phyloP scores from a whole-genome alignment of 768 basidiomycete species.

The Hericium erinaceus region DNA sequence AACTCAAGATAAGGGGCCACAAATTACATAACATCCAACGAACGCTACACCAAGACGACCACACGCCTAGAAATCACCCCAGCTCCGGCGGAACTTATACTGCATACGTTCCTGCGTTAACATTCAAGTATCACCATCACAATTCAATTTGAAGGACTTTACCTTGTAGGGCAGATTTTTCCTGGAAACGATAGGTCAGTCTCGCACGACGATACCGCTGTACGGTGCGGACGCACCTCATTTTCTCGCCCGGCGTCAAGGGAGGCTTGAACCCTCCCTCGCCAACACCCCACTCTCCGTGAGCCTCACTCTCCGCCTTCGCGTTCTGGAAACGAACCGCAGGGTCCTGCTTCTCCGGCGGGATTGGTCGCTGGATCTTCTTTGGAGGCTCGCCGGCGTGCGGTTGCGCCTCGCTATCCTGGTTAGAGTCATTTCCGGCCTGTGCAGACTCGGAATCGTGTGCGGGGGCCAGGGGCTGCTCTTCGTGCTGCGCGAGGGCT shows the following conservation, averaged over 20 bases:
- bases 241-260: conserved; percentile 62
- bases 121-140: conserved; percentile 18
- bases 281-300: conserved; percentile 67
- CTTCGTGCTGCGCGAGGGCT: conserved; percentile 40
- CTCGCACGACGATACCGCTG: background rate
- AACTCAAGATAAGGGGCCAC: background rate
- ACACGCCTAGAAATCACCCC: conserved; percentile 68
- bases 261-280: conserved; percentile 64
- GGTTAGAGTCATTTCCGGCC: conserved; percentile 2
- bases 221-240: conserved; percentile 40
- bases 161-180: conserved; percentile 89
- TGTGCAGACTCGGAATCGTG: conserved; percentile 2
- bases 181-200: conserved; percentile 24
- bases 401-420: conserved; percentile 1
- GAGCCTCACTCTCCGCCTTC: conserved; percentile 37
- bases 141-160: conserved; percentile 14
- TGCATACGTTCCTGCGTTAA: conserved; percentile 58
- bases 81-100: conserved; percentile 85
- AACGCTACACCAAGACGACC: background rate
- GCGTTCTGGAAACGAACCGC: conserved; percentile 50
- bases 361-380: conserved; percentile 37
- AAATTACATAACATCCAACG: background rate
- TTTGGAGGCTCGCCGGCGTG: conserved; percentile 21
- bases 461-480: conserved; percentile 4
- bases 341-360: conserved; percentile 68